Conservation (phyloP, 768 basidiomycete species). For the Tulasnella sp. region DNA sequence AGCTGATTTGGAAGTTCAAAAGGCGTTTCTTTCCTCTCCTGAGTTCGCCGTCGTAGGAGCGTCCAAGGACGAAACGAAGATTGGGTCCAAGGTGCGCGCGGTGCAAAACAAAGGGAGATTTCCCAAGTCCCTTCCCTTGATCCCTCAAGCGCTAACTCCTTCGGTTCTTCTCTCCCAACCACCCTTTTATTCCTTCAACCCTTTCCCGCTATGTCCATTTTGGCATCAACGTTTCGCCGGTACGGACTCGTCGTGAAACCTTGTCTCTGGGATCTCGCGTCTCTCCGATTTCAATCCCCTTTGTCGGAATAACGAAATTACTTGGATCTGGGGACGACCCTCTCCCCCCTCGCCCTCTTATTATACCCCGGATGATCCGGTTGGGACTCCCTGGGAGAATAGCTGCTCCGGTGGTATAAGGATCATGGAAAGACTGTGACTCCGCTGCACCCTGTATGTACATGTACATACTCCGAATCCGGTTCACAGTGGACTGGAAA, state of each 20-base stretch:
- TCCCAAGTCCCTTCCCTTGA: no score
- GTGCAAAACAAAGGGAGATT: not conserved
- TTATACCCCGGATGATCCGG: not conserved
- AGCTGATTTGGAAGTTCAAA: not conserved
- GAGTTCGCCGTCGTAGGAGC: conserved; percentile 71
- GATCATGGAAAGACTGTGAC: conserved; percentile 45
- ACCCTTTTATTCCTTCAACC: not conserved
- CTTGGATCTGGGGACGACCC: not conserved
- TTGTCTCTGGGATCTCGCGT: not conserved
- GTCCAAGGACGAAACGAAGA: conserved; percentile 67
- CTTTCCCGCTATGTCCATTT: not conserved
- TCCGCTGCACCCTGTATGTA: conserved; percentile 59
- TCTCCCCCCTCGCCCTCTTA: no score
- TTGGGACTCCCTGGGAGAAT: not conserved
- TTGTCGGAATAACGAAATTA: not conserved
- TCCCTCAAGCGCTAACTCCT: not conserved
- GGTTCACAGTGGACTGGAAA: no score
- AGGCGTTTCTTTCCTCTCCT: conserved; percentile 1
- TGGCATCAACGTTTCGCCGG: not conserved
- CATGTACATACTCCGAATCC: not conserved
- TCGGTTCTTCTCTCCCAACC: not conserved
- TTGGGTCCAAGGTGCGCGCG: conserved; percentile 52
- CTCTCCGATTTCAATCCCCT: not conserved
- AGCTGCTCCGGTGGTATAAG: conserved; percentile 75
- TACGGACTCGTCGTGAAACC: not conserved